A percentile compares a stretch with the other conserved stretches of the same genome.
Conservation (phyloP, 2,329 filamentous ascomycete species). For the Epichloe aotearoae region DNA sequence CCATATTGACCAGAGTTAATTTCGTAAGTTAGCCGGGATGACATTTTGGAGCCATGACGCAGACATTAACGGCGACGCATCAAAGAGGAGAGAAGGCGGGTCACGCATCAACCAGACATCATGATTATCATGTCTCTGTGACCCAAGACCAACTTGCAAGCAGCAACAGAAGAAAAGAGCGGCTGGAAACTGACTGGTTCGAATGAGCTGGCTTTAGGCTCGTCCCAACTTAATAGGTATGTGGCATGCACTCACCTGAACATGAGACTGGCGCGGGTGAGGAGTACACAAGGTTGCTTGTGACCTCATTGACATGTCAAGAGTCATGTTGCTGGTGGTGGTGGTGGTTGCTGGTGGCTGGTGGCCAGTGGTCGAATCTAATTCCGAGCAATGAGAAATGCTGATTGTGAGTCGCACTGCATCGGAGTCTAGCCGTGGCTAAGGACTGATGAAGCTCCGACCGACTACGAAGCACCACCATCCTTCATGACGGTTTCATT, state of each 20-base stretch:
- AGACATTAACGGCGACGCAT: neutral
- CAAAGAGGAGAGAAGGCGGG: neutral
- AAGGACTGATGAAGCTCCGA: neutral
- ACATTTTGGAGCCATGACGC: slow-evolving; percentile 1
- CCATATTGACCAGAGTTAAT: neutral
- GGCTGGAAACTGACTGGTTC: neutral
- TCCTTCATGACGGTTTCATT: neutral
- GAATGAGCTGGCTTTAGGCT: neutral
- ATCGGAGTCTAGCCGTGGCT: neutral
- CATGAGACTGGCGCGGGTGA: neutral
- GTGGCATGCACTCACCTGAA: neutral
- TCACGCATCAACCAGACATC: neutral
- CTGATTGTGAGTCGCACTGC: neutral
- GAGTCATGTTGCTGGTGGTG: neutral
- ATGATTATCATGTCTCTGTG: slow-evolving; percentile 1
- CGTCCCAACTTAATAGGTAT: neutral
- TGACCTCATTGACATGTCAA: neutral
- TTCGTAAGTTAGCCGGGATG: neutral
- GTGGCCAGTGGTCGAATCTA: neutral
- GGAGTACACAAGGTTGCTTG: neutral
- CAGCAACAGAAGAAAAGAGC: neutral
- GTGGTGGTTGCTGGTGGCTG: no score
- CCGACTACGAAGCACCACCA: neutral
- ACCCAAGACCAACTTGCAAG: neutral
- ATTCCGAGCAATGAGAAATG: neutral